A percentile compares a stretch with the other conserved stretches of the same genome.
phyloP scores from a whole-genome alignment of 495 filamentous ascomycete genomes.

The Aspergillus funiculosus region DNA sequence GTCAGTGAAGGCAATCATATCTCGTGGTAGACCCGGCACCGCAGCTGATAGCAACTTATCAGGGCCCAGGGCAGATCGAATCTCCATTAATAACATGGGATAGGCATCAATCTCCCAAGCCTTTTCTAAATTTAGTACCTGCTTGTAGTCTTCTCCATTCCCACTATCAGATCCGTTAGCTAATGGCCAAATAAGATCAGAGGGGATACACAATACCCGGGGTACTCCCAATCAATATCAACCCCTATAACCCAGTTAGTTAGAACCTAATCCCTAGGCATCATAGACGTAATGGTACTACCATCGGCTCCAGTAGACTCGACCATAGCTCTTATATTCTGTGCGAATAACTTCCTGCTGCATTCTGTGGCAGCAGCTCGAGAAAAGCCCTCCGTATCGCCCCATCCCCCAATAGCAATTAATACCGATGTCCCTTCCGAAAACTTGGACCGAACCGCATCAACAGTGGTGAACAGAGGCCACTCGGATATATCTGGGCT shows the following conservation, averaged over 20 bases:
- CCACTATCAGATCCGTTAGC: conserved; percentile 36
- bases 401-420: conserved; percentile 72
- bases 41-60: conserved; percentile 62
- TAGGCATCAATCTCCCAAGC: conserved; percentile 59
- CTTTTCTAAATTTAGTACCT: conserved; percentile 55
- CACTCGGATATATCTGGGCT: not conserved
- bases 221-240: conserved; percentile 81
- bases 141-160: conserved; percentile 71
- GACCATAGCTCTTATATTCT: conserved; percentile 60
- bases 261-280: not conserved
- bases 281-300: conserved; percentile 21
- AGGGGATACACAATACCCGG: conserved; percentile 27
- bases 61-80: conserved; percentile 54
- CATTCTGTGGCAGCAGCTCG: conserved; percentile 48
- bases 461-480: conserved; percentile 52
- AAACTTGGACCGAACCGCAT: conserved; percentile 52
- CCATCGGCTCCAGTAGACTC: conserved; percentile 58
- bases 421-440: conserved; percentile 52
- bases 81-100: conserved; percentile 52
- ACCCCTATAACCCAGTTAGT: conserved; percentile 24
- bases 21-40: conserved; percentile 58
- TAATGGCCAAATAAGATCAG: not conserved
- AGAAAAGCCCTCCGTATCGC: conserved; percentile 59
- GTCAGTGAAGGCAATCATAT: conserved; percentile 67
- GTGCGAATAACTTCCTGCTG: conserved; percentile 52